A percentile compares a stretch with the other conserved stretches of the same genome.
These are phyloP conservation scores for Cladobotryum protrusum DNA, from an alignment of 2,329 filamentous ascomycete genomes.

Conservation along the genomic window DNA sequence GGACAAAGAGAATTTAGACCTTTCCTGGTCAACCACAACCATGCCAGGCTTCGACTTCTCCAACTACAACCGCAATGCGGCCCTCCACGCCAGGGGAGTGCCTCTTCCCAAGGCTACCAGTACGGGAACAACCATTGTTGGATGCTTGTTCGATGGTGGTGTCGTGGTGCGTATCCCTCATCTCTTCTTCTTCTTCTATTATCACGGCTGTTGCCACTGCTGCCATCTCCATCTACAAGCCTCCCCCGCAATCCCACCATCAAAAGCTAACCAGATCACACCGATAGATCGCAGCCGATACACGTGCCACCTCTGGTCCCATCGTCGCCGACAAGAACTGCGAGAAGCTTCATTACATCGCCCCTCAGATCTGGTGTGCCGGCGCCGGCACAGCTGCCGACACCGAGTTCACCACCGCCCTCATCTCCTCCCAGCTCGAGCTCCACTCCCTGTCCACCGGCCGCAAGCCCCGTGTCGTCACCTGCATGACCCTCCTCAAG, in stretches of 20 bases:
- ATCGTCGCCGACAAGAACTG: constrained; percentile 99
- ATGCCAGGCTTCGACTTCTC: constrained; percentile 99
- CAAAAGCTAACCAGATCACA: neutral
- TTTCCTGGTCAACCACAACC: constrained; percentile 28
- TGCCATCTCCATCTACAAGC: neutral
- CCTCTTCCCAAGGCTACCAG: constrained; percentile 96
- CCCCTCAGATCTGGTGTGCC: constrained; percentile 98
- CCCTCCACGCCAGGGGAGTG: constrained; percentile 87
- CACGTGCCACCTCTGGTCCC: constrained; percentile 89
- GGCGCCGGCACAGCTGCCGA: constrained; percentile 96
- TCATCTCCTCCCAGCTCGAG: constrained; percentile 98
- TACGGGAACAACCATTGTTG: constrained; percentile 97
- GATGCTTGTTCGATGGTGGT: constrained; percentile 91
- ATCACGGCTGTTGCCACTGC: neutral
- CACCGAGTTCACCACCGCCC: constrained; percentile 96
- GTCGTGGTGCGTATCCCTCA: constrained; percentile 64
- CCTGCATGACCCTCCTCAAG: constrained; percentile 99
- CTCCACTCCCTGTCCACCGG: constrained; percentile 94
- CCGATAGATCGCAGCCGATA: constrained; percentile 95
- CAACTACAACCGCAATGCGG: constrained; percentile 98
- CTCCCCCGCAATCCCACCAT: neutral
- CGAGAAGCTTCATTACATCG: constrained; percentile 98
- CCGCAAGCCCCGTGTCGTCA: constrained; percentile 93
- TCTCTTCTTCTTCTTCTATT: neutral
- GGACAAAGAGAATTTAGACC: constrained; percentile 1